A percentile compares a stretch with the other conserved stretches of the same genome.
phyloP scores from a whole-genome alignment of 1,284 basidiomycete species.

The Phellopilus nigrolimitatus region DNA sequence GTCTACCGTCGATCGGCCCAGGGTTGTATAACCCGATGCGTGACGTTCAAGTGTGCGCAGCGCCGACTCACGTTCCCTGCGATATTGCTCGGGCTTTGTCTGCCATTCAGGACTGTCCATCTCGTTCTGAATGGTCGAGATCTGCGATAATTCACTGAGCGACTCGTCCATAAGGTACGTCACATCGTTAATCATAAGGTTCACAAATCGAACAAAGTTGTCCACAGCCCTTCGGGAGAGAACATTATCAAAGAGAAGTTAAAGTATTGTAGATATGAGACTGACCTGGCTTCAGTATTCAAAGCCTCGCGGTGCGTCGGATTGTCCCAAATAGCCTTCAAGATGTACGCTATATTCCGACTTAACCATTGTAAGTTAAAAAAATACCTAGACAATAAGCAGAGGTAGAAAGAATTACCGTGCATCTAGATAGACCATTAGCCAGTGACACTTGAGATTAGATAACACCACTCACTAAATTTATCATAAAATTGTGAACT shows the following conservation, averaged over 20 bases:
- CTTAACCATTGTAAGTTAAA: slow-evolving; percentile 35
- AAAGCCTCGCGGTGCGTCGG: slow-evolving; percentile 82
- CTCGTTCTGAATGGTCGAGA: slow-evolving; percentile 81
- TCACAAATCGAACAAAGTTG: slow-evolving; percentile 92
- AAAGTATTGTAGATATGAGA: slow-evolving; percentile 19
- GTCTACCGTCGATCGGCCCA: slow-evolving; percentile 85
- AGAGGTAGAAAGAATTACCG: slow-evolving; percentile 32
- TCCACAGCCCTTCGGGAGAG: slow-evolving; percentile 64
- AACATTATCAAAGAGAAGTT: slow-evolving; percentile 6
- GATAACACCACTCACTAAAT: slow-evolving; percentile 64
- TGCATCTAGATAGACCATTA: slow-evolving; percentile 42
- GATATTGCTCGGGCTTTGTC: slow-evolving; percentile 61
- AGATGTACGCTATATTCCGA: slow-evolving; percentile 79
- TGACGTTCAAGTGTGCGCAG: slow-evolving; percentile 78
- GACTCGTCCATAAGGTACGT: slow-evolving; percentile 98
- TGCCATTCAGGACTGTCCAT: slow-evolving; percentile 79
- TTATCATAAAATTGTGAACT: slow-evolving; percentile 99
- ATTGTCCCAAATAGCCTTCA: slow-evolving; percentile 89
- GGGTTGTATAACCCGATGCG: slow-evolving; percentile 81
- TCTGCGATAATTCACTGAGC: slow-evolving; percentile 82
- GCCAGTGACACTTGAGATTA: slow-evolving; percentile 17
- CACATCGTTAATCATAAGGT: slow-evolving; percentile 98
- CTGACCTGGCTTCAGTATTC: slow-evolving; percentile 70
- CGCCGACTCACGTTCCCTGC: slow-evolving; percentile 80
- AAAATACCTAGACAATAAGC: slow-evolving; percentile 15